Percentiles rank a stretch among this genome's conserved stretches.
Evolutionary conservation across 345 rosid genomes (phyloP).

Genomic region (Euclidium syriacum): DNA sequence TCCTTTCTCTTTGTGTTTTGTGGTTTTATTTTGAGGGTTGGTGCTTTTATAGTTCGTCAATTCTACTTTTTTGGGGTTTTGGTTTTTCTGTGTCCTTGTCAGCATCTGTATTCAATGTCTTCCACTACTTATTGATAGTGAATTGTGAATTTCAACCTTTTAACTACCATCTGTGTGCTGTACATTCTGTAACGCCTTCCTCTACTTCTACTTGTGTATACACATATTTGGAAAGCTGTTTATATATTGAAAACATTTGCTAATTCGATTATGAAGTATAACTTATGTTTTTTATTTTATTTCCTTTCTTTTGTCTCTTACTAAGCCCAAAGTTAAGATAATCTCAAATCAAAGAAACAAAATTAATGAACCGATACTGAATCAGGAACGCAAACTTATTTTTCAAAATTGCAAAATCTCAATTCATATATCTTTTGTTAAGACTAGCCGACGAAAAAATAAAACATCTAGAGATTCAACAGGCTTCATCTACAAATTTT

Average conservation of each 20-base stretch:
- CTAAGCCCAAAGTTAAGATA: background rate
- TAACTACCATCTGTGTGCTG: background rate
- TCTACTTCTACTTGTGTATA: background rate
- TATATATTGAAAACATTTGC: background rate
- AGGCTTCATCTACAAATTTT: constrained; percentile 17
- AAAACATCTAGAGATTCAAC: background rate
- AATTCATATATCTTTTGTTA: background rate
- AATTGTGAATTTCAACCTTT: constrained; percentile 14
- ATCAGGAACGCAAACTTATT: background rate
- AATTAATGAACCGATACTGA: background rate
- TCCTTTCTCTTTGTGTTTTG: background rate
- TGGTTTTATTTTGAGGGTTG: background rate
- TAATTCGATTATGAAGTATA: too few species aligned
- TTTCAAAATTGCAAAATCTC: too few species aligned
- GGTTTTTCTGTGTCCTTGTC: background rate
- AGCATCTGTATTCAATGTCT: constrained; percentile 15
- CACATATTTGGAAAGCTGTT: background rate
- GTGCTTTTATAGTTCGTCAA: background rate
- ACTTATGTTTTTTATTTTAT: too few species aligned
- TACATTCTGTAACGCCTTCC: constrained; percentile 1
- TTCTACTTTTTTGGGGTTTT: constrained; percentile 1
- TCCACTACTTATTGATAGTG: constrained; percentile 9
- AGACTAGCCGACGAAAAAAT: background rate
- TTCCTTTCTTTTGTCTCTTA: too few species aligned
- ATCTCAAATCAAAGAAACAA: background rate